Evolutionary conservation across 2,329 filamentous ascomycete species (phyloP).

Genomic region (Penicillium sp.): DNA sequence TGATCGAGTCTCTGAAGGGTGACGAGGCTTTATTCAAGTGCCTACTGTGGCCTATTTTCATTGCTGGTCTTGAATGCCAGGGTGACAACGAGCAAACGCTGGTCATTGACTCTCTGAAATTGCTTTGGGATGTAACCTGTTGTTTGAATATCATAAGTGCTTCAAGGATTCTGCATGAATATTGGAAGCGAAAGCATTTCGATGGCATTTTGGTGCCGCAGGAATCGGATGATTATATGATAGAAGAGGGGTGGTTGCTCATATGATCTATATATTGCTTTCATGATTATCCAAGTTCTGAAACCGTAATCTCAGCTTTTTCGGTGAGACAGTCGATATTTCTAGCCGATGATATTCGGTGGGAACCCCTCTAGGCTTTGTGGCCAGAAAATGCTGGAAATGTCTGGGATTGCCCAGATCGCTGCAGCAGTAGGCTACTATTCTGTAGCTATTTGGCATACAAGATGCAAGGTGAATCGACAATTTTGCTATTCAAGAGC

Average conservation of each 20-base stretch:
- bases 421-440: no score
- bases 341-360: no score
- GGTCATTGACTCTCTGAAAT: slow-evolving; percentile 6
- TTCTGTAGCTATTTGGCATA: no score
- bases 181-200: slow-evolving; percentile 8
- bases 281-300: neutral
- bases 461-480: no score
- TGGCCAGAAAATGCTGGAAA: no score
- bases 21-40: slow-evolving; percentile 20
- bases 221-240: no score
- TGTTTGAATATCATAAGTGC: slow-evolving; percentile 24
- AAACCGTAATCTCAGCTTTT: no score
- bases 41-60: slow-evolving; percentile 22
- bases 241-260: neutral
- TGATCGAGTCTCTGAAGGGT: slow-evolving; percentile 3
- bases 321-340: no score
- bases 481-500: no score
- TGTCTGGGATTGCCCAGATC: no score
- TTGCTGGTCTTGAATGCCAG: slow-evolving; percentile 20
- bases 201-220: neutral
- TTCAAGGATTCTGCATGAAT: slow-evolving; percentile 13
- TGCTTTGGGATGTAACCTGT: slow-evolving; percentile 18
- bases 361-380: no score
- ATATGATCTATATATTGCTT: neutral
- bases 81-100: neutral